Base-by-base conservation (phyloP, 2,329 filamentous ascomycete genomes). In the Diplodia sapinea region DNA sequence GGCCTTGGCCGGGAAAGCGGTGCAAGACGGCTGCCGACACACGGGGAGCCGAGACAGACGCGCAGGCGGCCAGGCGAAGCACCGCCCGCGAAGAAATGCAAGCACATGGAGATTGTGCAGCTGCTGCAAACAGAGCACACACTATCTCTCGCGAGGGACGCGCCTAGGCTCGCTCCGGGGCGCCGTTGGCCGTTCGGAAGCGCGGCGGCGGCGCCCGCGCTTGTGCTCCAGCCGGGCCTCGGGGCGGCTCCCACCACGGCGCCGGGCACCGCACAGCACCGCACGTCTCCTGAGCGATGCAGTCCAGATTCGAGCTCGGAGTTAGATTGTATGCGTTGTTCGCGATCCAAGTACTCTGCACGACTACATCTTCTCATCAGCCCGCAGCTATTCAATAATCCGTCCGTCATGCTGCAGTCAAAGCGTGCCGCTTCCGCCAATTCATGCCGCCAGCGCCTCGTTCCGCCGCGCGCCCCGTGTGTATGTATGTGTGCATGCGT, bases 321-420 rank as follows among this genome's bases (percentile, higher is more conserved):
- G 56, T 40, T 33, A 36, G n/a, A 12, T 62, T 62, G 57, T 31
- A 62, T 62, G 57, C 57, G 57, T 62, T 62, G 57, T 62, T 62
- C 57, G 40, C 57, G 47, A 62, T 50, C 57, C 43, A 47, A 47
- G 43, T 62, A 62, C 62, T 55, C 40, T 31, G 50, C 50, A 54
- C 31, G 26, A 31, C 62, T 55, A 43, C 47, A 51, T 55, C 26
- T 31, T 38, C 50, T n/a, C 29, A n/a, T 59, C 40, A 40, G n/a
- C 26, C 11, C 59, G 38, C n/a, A 43, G 26, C 33, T 7, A 12
- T 65, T 54, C n/a, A 38, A n/a, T 38, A 49, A 13, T 20, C 36
- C 55, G 43, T 61, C 56, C 11, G 51, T 55, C 51, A 47, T 47
- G 40, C 40, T n/a, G 17, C 33, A 40, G 57, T 47, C 54, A 36